Percentiles rank a stretch among this genome's conserved stretches.
These are phyloP conservation scores for Baudoinia panamericana DNA, from an alignment of 495 filamentous ascomycete genomes.

Conservation along the genomic window DNA sequence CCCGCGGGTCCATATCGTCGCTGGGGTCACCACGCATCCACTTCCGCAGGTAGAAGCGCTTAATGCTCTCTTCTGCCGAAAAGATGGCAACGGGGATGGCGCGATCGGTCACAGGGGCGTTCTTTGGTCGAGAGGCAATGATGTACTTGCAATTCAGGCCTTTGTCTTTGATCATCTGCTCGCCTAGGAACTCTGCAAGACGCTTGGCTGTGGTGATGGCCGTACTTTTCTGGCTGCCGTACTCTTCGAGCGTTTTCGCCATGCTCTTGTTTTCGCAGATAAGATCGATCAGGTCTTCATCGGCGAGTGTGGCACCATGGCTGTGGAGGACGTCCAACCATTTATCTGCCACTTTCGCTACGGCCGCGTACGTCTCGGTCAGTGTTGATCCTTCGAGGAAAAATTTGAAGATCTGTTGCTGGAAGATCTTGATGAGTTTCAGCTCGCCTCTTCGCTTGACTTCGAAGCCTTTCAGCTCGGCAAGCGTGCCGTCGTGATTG, in stretches of 20 bases:
- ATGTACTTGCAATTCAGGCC: slow-evolving; percentile 99
- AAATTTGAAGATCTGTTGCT: slow-evolving; percentile 98
- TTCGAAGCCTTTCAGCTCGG: slow-evolving; percentile 97
- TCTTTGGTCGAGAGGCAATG: slow-evolving; percentile 74
- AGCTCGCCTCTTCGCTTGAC: slow-evolving; percentile 95
- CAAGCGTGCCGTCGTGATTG: slow-evolving; percentile 90
- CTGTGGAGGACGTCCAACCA: slow-evolving; percentile 92
- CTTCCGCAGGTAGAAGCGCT: slow-evolving; percentile 79
- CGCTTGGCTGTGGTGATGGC: slow-evolving; percentile 97
- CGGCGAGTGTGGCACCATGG: slow-evolving; percentile 73
- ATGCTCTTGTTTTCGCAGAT: slow-evolving; percentile 99
- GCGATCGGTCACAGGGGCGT: slow-evolving; percentile 85
- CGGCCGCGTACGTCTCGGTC: slow-evolving; percentile 75
- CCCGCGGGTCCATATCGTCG: slow-evolving; percentile 77
- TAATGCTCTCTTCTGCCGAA: slow-evolving; percentile 76
- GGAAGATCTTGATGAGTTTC: slow-evolving; percentile 99
- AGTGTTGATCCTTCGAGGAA: slow-evolving; percentile 85
- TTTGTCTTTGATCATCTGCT: slow-evolving; percentile 98
- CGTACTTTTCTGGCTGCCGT: slow-evolving; percentile 88
- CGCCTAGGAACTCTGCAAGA: slow-evolving; percentile 87
- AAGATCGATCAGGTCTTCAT: slow-evolving; percentile 94
- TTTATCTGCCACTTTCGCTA: slow-evolving; percentile 87
- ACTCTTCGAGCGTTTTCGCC: slow-evolving; percentile 91
- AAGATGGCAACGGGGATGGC: slow-evolving; percentile 96
- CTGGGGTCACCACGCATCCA: slow-evolving; percentile 86